Conservation (phyloP, 352 stramenopile genomes). For the Pythium phragmiticola region DNA sequence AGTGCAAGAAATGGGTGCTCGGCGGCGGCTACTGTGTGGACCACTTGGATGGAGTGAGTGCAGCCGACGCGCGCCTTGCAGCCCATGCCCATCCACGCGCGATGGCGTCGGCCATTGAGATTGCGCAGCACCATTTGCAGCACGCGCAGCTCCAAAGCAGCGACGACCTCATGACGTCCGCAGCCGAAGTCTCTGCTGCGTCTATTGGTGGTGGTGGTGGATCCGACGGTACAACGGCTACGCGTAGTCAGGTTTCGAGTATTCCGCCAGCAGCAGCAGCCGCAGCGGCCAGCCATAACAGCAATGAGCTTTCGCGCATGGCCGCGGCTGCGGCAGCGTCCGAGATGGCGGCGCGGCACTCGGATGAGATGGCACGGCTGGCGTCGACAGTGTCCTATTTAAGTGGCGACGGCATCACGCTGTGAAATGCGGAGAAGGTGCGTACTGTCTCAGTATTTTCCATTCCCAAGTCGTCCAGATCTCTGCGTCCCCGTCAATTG, state of each 20-base stretch:
- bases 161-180: conserved; percentile 6
- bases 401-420: conserved; percentile 58
- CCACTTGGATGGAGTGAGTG: conserved; percentile 48
- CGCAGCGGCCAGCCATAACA: conserved; percentile 23
- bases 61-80: conserved; percentile 32
- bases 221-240: background rate
- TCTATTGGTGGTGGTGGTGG: background rate
- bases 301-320: conserved; percentile 20
- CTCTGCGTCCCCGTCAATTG: too few species aligned
- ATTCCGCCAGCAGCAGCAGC: conserved; percentile 17
- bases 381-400: conserved; percentile 65
- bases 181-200: background rate
- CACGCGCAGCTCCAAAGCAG: conserved; percentile 32
- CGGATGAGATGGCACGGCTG: conserved; percentile 59
- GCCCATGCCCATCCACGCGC: conserved; percentile 20
- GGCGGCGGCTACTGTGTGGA: conserved; percentile 72
- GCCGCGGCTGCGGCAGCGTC: conserved; percentile 16
- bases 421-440: conserved; percentile 26
- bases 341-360: conserved; percentile 43
- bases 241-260: conserved; percentile 4
- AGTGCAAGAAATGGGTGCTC: conserved; percentile 81
- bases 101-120: conserved; percentile 27
- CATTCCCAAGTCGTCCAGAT: too few species aligned
- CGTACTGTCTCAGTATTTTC: too few species aligned
- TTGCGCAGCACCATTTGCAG: conserved; percentile 28